A percentile compares a stretch with the other conserved stretches of the same genome.
Evolutionary conservation across 345 rosid species (phyloP).

Genomic region (Citrus unshiu): DNA sequence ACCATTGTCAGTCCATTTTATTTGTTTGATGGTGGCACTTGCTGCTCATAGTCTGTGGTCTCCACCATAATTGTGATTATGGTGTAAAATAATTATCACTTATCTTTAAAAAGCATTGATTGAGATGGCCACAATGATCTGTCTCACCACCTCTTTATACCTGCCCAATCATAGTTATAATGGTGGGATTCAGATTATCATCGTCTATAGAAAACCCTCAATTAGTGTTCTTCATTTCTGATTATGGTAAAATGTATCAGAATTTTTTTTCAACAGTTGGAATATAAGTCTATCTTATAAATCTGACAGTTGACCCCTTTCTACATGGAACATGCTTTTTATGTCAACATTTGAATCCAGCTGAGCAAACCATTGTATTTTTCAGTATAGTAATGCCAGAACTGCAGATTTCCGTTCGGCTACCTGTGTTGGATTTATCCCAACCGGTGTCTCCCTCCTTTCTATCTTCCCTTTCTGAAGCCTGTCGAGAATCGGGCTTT

Average conservation of each 20-base stretch:
- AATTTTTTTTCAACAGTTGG: background rate
- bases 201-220: constrained; percentile 4
- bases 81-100: background rate
- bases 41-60: constrained; percentile 26
- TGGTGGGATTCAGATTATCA: background rate
- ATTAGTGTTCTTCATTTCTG: constrained; percentile 17
- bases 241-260: background rate
- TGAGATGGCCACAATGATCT: constrained; percentile 6
- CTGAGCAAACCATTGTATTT: constrained; percentile 8
- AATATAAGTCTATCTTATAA: background rate
- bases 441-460: constrained; percentile 37
- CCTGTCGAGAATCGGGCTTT: constrained; percentile 73
- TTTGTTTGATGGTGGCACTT: background rate
- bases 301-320: background rate
- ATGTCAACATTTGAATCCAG: constrained; percentile 8
- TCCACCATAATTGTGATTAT: constrained; percentile 18
- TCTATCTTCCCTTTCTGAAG: constrained; percentile 46
- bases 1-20: background rate
- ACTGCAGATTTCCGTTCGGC: constrained; percentile 32
- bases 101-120: constrained; percentile 2
- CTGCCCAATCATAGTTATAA: background rate
- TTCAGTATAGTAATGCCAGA: constrained; percentile 36
- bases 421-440: constrained; percentile 69
- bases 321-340: background rate
- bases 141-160: background rate